Evolutionary conservation across 352 stramenopile species (phyloP).

Genomic region (Globisporangium okanoganense): DNA sequence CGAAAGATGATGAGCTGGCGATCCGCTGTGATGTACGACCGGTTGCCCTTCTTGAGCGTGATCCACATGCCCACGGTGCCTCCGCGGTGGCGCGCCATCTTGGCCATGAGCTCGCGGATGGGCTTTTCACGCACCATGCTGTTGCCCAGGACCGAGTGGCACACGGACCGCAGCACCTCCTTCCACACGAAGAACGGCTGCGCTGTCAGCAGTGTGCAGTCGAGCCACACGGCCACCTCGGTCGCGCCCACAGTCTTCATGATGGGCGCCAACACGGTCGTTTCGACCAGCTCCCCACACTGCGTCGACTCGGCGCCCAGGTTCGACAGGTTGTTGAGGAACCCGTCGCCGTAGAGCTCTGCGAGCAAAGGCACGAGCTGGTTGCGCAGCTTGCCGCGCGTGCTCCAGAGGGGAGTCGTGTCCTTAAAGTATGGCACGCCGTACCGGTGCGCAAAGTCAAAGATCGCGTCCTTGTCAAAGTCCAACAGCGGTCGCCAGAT

Average conservation of each 20-base stretch:
- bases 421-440: slow-evolving; percentile 98
- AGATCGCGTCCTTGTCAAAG: slow-evolving; percentile 94
- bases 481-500: slow-evolving; percentile 93
- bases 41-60: slow-evolving; percentile 81
- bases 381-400: slow-evolving; percentile 94
- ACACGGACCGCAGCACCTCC: slow-evolving; percentile 78
- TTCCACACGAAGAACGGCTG: slow-evolving; percentile 88
- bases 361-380: slow-evolving; percentile 92
- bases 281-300: slow-evolving; percentile 64
- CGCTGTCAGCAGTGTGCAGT: slow-evolving; percentile 42
- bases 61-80: slow-evolving; percentile 58
- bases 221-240: slow-evolving; percentile 68
- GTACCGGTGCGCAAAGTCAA: slow-evolving; percentile 93
- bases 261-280: slow-evolving; percentile 53
- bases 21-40: slow-evolving; percentile 68
- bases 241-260: slow-evolving; percentile 50
- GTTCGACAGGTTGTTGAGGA: slow-evolving; percentile 78
- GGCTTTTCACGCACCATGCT: slow-evolving; percentile 85
- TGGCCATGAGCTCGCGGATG: slow-evolving; percentile 68
- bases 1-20: slow-evolving; percentile 76
- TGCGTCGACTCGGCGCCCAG: slow-evolving; percentile 79
- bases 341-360: slow-evolving; percentile 94
- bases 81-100: slow-evolving; percentile 47
- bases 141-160: slow-evolving; percentile 76
- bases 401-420: slow-evolving; percentile 96